Evolutionary conservation across 2,329 filamentous ascomycete genomes (phyloP), one percentile per base, ranked within the genome.

Genomic region (Aureobasidium lini): DNA sequence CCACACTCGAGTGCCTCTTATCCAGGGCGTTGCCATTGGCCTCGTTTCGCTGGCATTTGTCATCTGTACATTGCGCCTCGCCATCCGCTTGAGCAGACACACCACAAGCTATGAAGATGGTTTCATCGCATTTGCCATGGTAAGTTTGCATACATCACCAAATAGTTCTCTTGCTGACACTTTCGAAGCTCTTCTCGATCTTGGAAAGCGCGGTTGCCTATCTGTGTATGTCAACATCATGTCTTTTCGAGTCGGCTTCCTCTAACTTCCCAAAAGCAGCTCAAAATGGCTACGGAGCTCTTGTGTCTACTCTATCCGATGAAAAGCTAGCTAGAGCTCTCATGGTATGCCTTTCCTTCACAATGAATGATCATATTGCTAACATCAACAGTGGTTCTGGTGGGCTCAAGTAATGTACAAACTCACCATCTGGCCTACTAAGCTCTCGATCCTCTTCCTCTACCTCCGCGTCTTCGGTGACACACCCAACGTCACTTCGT

Each of bases 401-500:
- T 46, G 46, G 46, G 57, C 57, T 11, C 57, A 59, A 39, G 40
- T 59, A 18, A 29, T 47, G 40, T 59, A 59, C 57, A 59, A 59
- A 23, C 37, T 50, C 15, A 52, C 57, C 15, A 59, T 59, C 11
- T 59, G 57, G 57, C 57, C 57, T 40, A 50, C 57, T 18, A 59
- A 59, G 40, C 36, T 59, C 13, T 59, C 57, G 1, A 59, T 59
- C 11, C 47, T 61, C 16, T 57, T 61, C 32, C 50, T 61, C 29
- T 61, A 61, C 31, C 46, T 50, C 11, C 29, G 59, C 11, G 59
- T 57, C 4, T 80, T 54, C 66, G 80, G n/a, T 67, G 77, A 57
- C 77, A 79, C 63, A 79, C 79, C 63, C 72, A 77, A 23, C 76
- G 75, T 39, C 71, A 80, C 49, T 78, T 79, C 64, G 69, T 60